phyloP scores from a whole-genome alignment of 257 asterid species.

The Fraxinus quadrangulata region DNA sequence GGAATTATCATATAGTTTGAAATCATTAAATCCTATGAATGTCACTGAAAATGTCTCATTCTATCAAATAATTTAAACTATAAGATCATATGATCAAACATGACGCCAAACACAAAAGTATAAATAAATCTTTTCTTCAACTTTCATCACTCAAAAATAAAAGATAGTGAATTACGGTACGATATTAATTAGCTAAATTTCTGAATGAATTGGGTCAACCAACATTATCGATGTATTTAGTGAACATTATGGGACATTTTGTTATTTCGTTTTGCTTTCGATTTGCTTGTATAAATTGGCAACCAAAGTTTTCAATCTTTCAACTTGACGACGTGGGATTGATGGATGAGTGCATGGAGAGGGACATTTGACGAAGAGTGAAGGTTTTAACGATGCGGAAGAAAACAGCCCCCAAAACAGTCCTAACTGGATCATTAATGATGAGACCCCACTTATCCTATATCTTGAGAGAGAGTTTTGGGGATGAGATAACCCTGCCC shows the following conservation, averaged over 20 bases:
- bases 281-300: conserved; percentile 2
- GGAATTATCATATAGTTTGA: background rate
- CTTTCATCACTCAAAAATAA: background rate
- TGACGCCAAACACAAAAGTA: background rate
- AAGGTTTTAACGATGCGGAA: background rate
- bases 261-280: background rate
- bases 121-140: background rate
- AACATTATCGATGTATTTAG: background rate
- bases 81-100: background rate
- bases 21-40: background rate
- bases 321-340: background rate
- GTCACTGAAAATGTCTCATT: background rate
- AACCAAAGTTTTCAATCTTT: background rate
- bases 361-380: background rate
- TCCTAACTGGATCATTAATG: background rate
- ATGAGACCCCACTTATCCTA: background rate
- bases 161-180: background rate
- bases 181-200: background rate
- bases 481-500: background rate
- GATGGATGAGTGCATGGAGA: conserved; percentile 4
- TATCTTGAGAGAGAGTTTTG: background rate
- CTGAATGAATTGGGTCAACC: background rate
- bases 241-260: background rate
- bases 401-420: background rate
- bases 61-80: background rate